Evolutionary conservation across 768 basidiomycete genomes (phyloP), one percentile per base, ranked within the genome.

Genomic region (Podaxis mareebaensis): DNA sequence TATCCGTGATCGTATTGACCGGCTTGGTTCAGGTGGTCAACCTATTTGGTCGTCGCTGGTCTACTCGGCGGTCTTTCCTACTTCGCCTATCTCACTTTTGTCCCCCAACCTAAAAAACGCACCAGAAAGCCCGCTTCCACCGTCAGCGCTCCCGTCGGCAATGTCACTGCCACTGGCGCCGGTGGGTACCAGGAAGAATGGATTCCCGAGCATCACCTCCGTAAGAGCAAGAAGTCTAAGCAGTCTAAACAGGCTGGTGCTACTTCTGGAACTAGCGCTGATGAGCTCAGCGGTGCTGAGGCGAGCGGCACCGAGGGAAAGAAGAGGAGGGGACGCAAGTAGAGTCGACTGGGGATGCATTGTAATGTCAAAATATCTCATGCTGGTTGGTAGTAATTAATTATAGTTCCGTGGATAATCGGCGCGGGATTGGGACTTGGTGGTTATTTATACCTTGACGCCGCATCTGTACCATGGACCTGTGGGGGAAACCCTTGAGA

Each of bases 201-300:
- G 93, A 95, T 95, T 67, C 93, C 93, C n/a, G 90, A 90, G 67
- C 91, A 93, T 70, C 93, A 94, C 69, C 78, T 93, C 65, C 90
- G 85, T 79, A 90, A 91, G 74, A 62, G 76, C 36, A 91, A 85
- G 73, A 72, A 75, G 17, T 69, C 74, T 40, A 85, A 83, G 67
- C 81, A 75, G 17, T 69, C 74, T 40, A 85, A 83, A 67, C 81
- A 82, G 66, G 81, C 81, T 70, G 75, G 74, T 28, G 77, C 72
- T 44, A 64, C 78, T 22, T 84, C 77, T 66, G 73, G 73, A 20
- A 79, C 78, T 39, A 87, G 86, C 62, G 91, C 84, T 22, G 90
- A 88, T 52, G 90, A 90, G 60, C 68, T 83, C 33, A 91, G 90
- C 62, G 86, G 83, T 20, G 84, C 77, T 3, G 91, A 92, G 73